A percentile compares a stretch with the other conserved stretches of the same genome.
Conservation (phyloP, 208 protist genomes). For the Crithidia mellificae region DNA sequence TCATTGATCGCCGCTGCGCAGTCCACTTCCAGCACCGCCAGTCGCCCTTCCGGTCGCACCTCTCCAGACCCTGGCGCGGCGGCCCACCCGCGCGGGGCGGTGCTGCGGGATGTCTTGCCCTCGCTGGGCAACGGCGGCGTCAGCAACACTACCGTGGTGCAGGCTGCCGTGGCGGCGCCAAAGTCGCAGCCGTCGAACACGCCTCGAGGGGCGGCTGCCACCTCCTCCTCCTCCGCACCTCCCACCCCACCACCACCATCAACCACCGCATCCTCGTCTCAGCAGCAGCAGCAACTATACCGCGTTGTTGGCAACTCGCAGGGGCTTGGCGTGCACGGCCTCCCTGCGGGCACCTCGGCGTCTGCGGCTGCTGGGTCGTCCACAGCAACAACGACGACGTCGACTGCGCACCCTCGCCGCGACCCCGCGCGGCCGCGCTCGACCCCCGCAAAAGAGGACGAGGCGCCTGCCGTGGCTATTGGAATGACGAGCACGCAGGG, state of each 20-base stretch:
- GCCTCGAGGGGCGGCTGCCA: neutral
- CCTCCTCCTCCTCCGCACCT: too few species aligned
- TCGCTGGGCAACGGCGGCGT: neutral
- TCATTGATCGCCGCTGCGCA: slow-evolving; percentile 44
- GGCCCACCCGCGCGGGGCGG: neutral
- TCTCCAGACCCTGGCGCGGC: neutral
- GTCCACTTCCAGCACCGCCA: neutral
- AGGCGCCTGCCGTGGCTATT: slow-evolving; percentile 23
- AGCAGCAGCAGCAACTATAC: slow-evolving; percentile 21
- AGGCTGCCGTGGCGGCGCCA: neutral
- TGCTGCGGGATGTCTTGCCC: slow-evolving; percentile 25
- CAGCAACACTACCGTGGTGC: neutral
- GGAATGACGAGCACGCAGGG: slow-evolving; percentile 63
- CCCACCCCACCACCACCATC: too few species aligned
- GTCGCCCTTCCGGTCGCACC: neutral
- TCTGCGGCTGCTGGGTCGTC: neutral
- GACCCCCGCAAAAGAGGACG: neutral
- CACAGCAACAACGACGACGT: neutral
- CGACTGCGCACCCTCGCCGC: too few species aligned
- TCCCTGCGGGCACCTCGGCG: neutral
- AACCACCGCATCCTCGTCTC: neutral
- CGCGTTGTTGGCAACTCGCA: slow-evolving; percentile 16
- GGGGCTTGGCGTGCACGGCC: slow-evolving; percentile 16
- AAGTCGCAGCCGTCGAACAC: neutral
- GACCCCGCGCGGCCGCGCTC: neutral